Evolutionary conservation across 768 basidiomycete genomes (phyloP).

Genomic region (Rubroboletus satanas): DNA sequence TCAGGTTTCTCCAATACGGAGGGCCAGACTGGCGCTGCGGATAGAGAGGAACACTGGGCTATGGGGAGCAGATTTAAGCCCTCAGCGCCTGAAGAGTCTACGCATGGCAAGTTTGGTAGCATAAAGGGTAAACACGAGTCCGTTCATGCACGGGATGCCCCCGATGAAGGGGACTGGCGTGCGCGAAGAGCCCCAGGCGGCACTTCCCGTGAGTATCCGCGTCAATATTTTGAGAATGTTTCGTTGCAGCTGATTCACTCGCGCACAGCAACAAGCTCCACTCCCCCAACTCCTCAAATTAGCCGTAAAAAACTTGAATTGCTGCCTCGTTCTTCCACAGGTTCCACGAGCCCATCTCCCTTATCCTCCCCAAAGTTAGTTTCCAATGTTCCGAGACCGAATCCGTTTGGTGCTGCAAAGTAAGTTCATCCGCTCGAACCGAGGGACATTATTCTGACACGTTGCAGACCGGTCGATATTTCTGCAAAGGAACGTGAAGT

Average conservation of each 20-base stretch:
- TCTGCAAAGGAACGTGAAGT: constrained; percentile 73
- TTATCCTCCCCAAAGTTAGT: constrained; percentile 76
- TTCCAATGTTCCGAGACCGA: constrained; percentile 48
- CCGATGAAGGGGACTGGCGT: constrained; percentile 76
- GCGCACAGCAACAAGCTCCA: constrained; percentile 58
- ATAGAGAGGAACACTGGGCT: constrained; percentile 75
- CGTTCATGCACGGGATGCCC: constrained; percentile 44
- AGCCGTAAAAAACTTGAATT: constrained; percentile 80
- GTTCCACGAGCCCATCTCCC: constrained; percentile 68
- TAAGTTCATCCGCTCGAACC: constrained; percentile 32
- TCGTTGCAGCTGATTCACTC: constrained; percentile 7
- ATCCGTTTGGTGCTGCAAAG: constrained; percentile 88
- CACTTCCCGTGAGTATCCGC: constrained; percentile 60
- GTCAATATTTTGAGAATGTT: constrained; percentile 1
- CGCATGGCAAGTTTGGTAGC: constrained; percentile 42
- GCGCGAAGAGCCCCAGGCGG: constrained; percentile 43
- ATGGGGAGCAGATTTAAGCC: constrained; percentile 75
- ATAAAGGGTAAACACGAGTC: constrained; percentile 51
- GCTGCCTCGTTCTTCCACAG: constrained; percentile 68
- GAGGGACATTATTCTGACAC: constrained; percentile 6
- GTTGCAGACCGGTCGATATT: constrained; percentile 78
- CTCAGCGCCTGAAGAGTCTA: constrained; percentile 38
- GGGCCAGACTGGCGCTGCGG: constrained; percentile 50
- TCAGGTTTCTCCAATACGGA: constrained; percentile 53
- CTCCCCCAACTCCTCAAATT: constrained; percentile 79